Evolutionary conservation across 345 rosid genomes (phyloP).

Genomic region (Schrenkiella parvula): DNA sequence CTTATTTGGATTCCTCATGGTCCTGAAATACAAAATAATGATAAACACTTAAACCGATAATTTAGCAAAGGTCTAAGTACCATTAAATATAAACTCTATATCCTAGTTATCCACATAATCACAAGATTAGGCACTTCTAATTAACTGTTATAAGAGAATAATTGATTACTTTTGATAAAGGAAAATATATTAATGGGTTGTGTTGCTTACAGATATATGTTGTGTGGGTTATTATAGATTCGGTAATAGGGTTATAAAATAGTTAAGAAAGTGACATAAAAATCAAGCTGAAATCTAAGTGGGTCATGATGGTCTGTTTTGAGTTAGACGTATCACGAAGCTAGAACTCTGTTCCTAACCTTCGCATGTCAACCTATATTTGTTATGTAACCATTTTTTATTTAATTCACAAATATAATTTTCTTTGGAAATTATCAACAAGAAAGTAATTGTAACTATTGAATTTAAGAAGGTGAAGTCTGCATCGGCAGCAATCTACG

Average conservation of each 20-base stretch:
- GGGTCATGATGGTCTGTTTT: constrained; percentile 27
- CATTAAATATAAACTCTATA: not conserved
- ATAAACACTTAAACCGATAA: no score
- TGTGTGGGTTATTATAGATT: not conserved
- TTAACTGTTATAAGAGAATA: not conserved
- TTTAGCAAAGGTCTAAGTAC: not conserved
- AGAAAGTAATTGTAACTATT: not conserved
- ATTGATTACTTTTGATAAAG: not conserved
- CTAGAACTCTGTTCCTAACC: constrained; percentile 4
- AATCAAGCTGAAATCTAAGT: constrained; percentile 30
- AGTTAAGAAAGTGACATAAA: constrained; percentile 2
- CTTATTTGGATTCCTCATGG: not conserved
- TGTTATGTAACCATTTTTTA: not conserved
- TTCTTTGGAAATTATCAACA: not conserved
- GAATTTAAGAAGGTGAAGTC: constrained; percentile 9
- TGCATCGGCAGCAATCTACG: constrained; percentile 11
- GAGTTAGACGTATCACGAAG: constrained; percentile 24
- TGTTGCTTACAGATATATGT: not conserved
- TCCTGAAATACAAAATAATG: not conserved
- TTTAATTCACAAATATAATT: not conserved
- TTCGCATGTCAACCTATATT: not conserved
- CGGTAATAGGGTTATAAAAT: not conserved
- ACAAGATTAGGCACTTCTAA: not conserved
- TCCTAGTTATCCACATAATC: not conserved
- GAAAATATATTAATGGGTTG: not conserved